Evolutionary conservation across 441 rosid species (phyloP).

Genomic region (Pelargonium citronellum): DNA sequence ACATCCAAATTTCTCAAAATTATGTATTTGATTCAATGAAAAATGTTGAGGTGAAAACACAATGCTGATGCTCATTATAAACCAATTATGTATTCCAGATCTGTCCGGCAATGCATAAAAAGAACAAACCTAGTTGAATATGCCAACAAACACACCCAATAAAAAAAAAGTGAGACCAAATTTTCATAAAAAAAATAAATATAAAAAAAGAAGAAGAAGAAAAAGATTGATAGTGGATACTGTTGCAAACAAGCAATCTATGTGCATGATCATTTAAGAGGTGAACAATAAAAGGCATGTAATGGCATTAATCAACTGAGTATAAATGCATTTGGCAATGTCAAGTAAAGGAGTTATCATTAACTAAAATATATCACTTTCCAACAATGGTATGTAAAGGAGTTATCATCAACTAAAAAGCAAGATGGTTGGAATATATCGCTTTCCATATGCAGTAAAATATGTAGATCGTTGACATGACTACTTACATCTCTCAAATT

Average conservation of each 20-base stretch:
- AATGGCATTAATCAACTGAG: not conserved
- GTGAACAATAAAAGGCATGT: not conserved
- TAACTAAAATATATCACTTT: not conserved
- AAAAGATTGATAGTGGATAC: not conserved
- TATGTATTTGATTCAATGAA: not conserved
- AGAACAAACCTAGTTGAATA: slow-evolving; percentile 3
- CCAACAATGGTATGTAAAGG: too few species aligned
- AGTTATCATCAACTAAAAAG: too few species aligned
- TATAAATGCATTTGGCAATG: not conserved
- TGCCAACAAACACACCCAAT: not conserved
- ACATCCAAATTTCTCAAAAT: not conserved
- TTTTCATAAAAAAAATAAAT: not conserved
- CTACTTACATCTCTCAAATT: slow-evolving; percentile 3
- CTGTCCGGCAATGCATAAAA: not conserved
- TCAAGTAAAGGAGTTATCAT: not conserved
- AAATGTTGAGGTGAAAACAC: not conserved
- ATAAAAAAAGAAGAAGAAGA: not conserved
- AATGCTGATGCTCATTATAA: not conserved
- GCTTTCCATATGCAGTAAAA: not conserved
- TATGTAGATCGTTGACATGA: not conserved
- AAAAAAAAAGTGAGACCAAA: not conserved
- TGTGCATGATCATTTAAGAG: slow-evolving; percentile 1
- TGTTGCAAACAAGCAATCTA: slow-evolving; percentile 1
- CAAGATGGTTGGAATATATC: too few species aligned
- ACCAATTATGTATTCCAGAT: not conserved